Evolutionary conservation across 2,329 filamentous ascomycete genomes (phyloP), one percentile per base, ranked within the genome.

Genomic region (Amesomyces nigricolor): DNA sequence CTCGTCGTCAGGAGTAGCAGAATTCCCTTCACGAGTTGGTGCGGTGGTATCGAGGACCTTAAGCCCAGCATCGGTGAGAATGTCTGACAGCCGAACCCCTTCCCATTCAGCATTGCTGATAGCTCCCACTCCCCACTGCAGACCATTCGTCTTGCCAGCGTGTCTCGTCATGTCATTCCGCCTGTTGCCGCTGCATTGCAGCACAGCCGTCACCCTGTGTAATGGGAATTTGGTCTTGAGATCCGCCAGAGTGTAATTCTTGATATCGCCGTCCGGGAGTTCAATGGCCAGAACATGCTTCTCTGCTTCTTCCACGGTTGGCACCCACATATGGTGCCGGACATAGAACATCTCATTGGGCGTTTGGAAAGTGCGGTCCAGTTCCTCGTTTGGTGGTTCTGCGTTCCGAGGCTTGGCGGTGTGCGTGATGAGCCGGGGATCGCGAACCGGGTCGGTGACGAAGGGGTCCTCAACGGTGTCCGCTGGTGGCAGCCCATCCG

Each of bases 311-410:
- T 72, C 68, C 4, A 80, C 66, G 5, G 70, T 68, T 0, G 81
- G 81, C 40, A 84, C 81, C 82, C 81, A 85, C 72, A 85, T 81
- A 67, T 85, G 81, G 62, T 85, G 82, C 17, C 81, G 76, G 13
- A 83, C 76, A 63, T 82, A 84, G 66, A 83, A 83, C 0, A 81
- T 69, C 30, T 75, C 71, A 42, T 77, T 78, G 3, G 78, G 78
- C 0, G 81, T 85, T 38, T 78, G 68, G 62, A 82, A 85, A 2
- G 73, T 67, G 11, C 71, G 68, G 16, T 69, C 69, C 26, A 85
- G 72, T 35, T 73, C 73, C 2, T 73, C 70, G 0, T 65, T 67
- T 0, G 82, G 81, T 0, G 81, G 81, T 63, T 86, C 82, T 1
- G 82, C 82, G 64, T 86, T 86, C 58, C 80, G 76, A 3, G 82